Evolutionary conservation across 257 asterid genomes (phyloP), one percentile per base, ranked within the genome.

Genomic region (Agastache rugosa): DNA sequence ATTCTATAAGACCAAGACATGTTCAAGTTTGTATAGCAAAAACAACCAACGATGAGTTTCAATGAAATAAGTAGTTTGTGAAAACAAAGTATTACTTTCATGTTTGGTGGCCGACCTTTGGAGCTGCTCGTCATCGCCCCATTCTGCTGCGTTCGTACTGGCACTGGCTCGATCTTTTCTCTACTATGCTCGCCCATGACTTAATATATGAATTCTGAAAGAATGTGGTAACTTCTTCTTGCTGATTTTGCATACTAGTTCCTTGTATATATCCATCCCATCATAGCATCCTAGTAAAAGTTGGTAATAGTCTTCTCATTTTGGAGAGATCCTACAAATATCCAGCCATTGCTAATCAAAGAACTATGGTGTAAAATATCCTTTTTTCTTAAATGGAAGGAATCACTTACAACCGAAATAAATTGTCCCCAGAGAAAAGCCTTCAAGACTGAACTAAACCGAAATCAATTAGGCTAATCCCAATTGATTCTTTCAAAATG

Each of bases 151-250:
- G 81, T 85, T 59, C 79, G 80, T 63, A 71, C 69, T 56, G 68
- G 45, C 14, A 75, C 67, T 22, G 88, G 69, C 39, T 74, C 78
- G 45, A 45, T 69, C 75, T 39, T 79, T 59, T 81, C 85, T 71
- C 79, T 73, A 31, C 79, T 75, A 7, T 47, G 71, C 65, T 90
- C 91, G 72, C 82, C 89, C 96, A 90, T 92, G 51, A 42, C 54
- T 39, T 51, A 22, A 22, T 41, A 25, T 42, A 58, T 0, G 50
- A 8, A 29, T 76, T 67, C 53, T 16, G 51, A 22, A 47, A 34
- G 34, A 70, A 51, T 31, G 37, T 34, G 60, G 29, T 15, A 60
- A 48, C 75, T 69, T 64, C 39, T 44, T 22, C 54, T 16, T 11
- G 61, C 54, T 11, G 29, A 50, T 53, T 58, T 48, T 41, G 76